Evolutionary conservation across 2,329 filamentous ascomycete genomes (phyloP).

Genomic region (Nothopassalora personata): DNA sequence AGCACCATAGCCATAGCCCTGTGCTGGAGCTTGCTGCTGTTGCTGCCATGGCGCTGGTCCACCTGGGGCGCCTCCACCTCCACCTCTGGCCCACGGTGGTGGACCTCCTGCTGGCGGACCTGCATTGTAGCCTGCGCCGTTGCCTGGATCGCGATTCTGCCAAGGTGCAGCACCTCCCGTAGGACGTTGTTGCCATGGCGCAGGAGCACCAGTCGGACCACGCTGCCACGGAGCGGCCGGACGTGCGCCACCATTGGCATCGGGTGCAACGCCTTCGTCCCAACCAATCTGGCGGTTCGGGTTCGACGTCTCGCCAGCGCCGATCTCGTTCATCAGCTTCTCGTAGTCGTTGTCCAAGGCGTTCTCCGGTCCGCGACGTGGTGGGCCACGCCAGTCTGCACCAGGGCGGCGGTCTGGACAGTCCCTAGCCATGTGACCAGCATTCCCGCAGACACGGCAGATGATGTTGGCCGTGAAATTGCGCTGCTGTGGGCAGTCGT

Average conservation of each 20-base stretch:
- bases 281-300: conserved; percentile 80
- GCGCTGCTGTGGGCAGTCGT: conserved; percentile 94
- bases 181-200: conserved; percentile 34
- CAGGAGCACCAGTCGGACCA: conserved; percentile 27
- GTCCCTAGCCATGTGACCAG: conserved; percentile 96
- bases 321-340: conserved; percentile 97
- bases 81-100: conserved; percentile 18
- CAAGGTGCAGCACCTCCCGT: conserved; percentile 35
- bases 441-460: conserved; percentile 95
- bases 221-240: conserved; percentile 27
- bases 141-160: conserved; percentile 23
- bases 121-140: conserved; percentile 23
- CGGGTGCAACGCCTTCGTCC: conserved; percentile 61
- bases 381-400: conserved; percentile 78
- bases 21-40: conserved; percentile 8
- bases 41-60: conserved; percentile 30
- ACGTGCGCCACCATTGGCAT: conserved; percentile 56
- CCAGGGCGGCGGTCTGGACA: conserved; percentile 92
- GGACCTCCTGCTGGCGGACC: conserved; percentile 14
- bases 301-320: conserved; percentile 56
- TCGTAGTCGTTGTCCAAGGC: conserved; percentile 88
- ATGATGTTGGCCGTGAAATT: conserved; percentile 99
- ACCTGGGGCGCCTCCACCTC: conserved; percentile 18
- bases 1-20: conserved; percentile 1
- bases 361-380: conserved; percentile 54